Evolutionary conservation across 2,329 filamentous ascomycete genomes (phyloP), one percentile per base, ranked within the genome.

Genomic region (Laburnicola sp.): DNA sequence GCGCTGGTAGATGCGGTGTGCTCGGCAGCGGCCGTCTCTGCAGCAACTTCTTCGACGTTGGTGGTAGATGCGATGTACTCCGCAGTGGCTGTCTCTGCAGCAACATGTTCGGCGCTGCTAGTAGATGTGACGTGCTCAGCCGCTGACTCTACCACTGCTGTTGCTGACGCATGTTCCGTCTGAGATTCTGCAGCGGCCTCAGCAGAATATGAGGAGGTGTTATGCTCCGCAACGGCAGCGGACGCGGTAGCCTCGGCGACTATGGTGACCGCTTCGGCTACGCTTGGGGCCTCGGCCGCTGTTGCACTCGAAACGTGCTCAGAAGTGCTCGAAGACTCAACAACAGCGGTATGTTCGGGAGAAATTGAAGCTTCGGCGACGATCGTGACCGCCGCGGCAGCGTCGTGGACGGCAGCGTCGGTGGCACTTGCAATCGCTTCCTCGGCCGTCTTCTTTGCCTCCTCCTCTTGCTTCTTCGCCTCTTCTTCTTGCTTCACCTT

Each of bases 371-470:
- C 4, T 23, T 38, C 36, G 36, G 21, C 21, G 36, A 38, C 36
- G 36, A 38, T 34, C 2, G 43, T 45, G n/a, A 39, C 31, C 11
- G 42, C 44, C 6, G 42, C 46, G 22, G 31, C 48, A 3, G 46
- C 30, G 10, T 48, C 50, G 37, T 39, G 53, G 45, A 35, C 45
- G 43, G 41, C 50, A 16, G 49, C 38, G n/a, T 45, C 37, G n/a
- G 30, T 47, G 7, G 28, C 48, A 3, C 40, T 37, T 2, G 58
- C 58, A 3, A 45, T 31, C 8, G 47, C 35, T 30, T 46, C 38
- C 35, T 43, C 34, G 6, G 53, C 48, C 11, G 47, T 28, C 27
- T 49, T 28, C 31, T 51, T 40, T 9, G 53, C 16, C 30, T 51
- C 52, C 7, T 35, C 43, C 22, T 42, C 47, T 22, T 53, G 42